These are phyloP conservation scores for Astragalus membranaceus DNA, from an alignment of 306 rosid species.

Conservation along the genomic window DNA sequence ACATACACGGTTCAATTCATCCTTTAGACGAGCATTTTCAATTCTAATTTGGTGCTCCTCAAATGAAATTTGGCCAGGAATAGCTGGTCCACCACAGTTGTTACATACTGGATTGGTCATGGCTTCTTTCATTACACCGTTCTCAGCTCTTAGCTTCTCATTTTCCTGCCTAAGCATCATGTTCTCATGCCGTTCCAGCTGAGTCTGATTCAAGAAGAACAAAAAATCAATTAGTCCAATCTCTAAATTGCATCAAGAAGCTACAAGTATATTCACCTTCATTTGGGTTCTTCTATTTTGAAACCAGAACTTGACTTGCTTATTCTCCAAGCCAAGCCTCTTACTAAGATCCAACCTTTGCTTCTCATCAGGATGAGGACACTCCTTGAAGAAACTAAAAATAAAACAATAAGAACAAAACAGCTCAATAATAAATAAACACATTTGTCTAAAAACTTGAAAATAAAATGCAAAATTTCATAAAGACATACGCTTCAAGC, in stretches of 20 bases:
- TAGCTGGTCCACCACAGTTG: constrained; percentile 85
- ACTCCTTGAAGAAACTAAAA: constrained; percentile 82
- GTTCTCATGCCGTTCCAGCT: constrained; percentile 89
- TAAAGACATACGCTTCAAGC: constrained; percentile 60
- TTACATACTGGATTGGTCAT: constrained; percentile 71
- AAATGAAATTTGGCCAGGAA: constrained; percentile 78
- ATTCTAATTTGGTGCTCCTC: constrained; percentile 91
- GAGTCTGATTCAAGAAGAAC: constrained; percentile 61
- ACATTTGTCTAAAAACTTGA: background rate
- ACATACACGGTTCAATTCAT: constrained; percentile 64
- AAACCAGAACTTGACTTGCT: constrained; percentile 99
- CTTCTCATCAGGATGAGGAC: constrained; percentile 97
- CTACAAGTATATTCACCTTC: constrained; percentile 54
- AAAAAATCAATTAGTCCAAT: background rate
- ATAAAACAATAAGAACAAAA: constrained; percentile 12
- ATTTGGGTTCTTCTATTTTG: constrained; percentile 92
- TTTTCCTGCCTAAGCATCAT: constrained; percentile 77
- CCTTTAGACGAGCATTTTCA: constrained; percentile 80
- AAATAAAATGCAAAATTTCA: background rate
- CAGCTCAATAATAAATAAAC: background rate
- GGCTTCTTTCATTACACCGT: constrained; percentile 77
- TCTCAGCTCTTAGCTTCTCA: constrained; percentile 91
- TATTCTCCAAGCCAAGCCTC: constrained; percentile 70
- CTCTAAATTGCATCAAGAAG: constrained; percentile 8
- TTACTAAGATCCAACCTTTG: constrained; percentile 80